Evolutionary conservation across 2,329 filamentous ascomycete genomes (phyloP).

Genomic region (Fusarium tanahbumbuense): DNA sequence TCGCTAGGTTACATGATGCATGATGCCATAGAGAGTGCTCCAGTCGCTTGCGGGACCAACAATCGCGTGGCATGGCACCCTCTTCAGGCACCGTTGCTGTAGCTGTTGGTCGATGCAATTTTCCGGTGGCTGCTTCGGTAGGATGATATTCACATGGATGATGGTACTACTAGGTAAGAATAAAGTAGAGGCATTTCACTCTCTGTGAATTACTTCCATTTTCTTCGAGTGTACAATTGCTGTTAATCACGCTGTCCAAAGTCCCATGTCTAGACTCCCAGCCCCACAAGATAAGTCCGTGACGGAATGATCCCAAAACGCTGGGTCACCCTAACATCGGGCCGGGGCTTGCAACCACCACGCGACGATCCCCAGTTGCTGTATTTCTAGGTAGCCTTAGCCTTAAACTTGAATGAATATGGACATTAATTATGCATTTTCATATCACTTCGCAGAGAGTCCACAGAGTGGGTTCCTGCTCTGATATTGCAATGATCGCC

Average conservation of each 20-base stretch:
- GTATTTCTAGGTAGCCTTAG: background rate
- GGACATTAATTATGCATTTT: background rate
- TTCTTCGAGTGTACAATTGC: background rate
- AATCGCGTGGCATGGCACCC: slow-evolving; percentile 15
- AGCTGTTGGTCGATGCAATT: slow-evolving; percentile 8
- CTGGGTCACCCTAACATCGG: slow-evolving; percentile 41
- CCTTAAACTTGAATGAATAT: background rate
- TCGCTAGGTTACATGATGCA: slow-evolving; percentile 32
- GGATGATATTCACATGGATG: background rate
- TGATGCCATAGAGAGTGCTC: slow-evolving; percentile 35
- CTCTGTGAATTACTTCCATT: background rate
- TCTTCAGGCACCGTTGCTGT: slow-evolving; percentile 4
- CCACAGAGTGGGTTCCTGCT: background rate
- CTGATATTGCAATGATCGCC: no score
- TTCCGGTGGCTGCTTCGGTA: background rate
- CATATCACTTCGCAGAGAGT: background rate
- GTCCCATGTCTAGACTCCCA: background rate
- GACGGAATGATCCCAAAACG: slow-evolving; percentile 36
- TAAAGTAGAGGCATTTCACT: background rate
- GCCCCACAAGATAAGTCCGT: slow-evolving; percentile 37
- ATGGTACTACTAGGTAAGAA: background rate
- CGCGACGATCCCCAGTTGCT: slow-evolving; percentile 10
- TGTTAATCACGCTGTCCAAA: background rate
- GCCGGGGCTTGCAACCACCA: slow-evolving; percentile 42
- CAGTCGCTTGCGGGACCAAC: slow-evolving; percentile 25